Conservation (phyloP, 2,329 filamentous ascomycete genomes). For the Hawksworthiomyces lignivorus region DNA sequence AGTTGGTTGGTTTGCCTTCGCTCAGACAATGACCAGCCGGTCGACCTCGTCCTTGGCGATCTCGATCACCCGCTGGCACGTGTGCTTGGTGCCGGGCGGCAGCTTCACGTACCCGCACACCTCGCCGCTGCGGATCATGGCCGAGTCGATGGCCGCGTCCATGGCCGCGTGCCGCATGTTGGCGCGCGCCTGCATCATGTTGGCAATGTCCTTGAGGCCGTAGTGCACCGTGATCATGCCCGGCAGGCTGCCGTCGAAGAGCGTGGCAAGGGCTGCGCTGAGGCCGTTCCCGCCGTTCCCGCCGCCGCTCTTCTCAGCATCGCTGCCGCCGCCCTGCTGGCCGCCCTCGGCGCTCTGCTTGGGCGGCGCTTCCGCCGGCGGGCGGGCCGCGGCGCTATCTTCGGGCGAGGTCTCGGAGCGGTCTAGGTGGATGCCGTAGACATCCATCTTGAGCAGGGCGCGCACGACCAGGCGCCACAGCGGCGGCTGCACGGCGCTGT, state of each 20-base stretch:
- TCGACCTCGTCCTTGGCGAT: constrained; percentile 48
- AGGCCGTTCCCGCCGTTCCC: neutral
- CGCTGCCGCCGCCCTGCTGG: neutral
- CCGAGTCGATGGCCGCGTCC: constrained; percentile 36
- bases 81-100: constrained; percentile 28
- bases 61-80: constrained; percentile 45
- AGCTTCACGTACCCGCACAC: constrained; percentile 23
- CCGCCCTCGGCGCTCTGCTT: too few relatives aligned
- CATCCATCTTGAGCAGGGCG: constrained; percentile 47
- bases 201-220: constrained; percentile 48
- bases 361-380: too few relatives aligned
- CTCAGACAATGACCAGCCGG: constrained; percentile 42
- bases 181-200: constrained; percentile 44
- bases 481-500: constrained; percentile 40
- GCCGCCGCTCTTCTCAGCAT: neutral
- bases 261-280: neutral
- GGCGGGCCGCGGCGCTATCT: too few relatives aligned
- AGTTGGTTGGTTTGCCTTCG: too few relatives aligned
- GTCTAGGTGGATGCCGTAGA: constrained; percentile 41
- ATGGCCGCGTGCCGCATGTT: constrained; percentile 40
- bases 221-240: constrained; percentile 27
- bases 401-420: constrained; percentile 1
- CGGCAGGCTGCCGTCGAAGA: neutral
- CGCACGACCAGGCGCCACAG: constrained; percentile 48
- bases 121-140: constrained; percentile 20